A percentile compares a stretch with the other conserved stretches of the same genome.
phyloP scores from a whole-genome alignment of 164 flowering plant species.

The Umbellularia californica region DNA sequence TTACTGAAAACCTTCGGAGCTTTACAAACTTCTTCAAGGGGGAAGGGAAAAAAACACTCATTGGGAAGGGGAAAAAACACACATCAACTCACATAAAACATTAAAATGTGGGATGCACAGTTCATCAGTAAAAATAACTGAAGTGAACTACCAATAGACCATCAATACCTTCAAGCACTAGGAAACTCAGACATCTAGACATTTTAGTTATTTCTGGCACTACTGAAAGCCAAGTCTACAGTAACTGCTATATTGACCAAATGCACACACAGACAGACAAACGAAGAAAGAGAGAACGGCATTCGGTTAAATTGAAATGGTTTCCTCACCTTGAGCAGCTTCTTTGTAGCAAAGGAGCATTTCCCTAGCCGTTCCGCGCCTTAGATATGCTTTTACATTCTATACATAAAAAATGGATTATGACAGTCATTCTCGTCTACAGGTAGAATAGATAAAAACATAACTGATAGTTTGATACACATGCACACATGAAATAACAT shows the following conservation, averaged over 20 bases:
- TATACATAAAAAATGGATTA: slow-evolving; percentile 24
- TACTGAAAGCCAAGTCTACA: not conserved
- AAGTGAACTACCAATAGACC: no score
- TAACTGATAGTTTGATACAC: not conserved
- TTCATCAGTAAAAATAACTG: no score
- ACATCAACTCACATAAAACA: no score
- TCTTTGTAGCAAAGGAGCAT: slow-evolving; percentile 67
- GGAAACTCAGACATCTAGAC: not conserved
- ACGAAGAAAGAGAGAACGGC: not conserved
- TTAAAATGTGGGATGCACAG: no score
- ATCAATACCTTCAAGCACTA: not conserved
- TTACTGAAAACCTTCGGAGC: no score
- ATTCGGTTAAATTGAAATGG: not conserved
- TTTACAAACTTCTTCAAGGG: no score
- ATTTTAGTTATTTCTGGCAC: not conserved
- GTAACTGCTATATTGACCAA: not conserved
- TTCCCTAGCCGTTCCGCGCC: slow-evolving; percentile 93
- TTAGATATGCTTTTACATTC: slow-evolving; percentile 95
- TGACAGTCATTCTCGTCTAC: not conserved
- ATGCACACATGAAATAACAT: not conserved
- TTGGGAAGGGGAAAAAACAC: no score
- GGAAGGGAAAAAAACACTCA: no score
- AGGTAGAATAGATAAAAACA: no score
- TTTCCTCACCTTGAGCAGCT: slow-evolving; percentile 70
- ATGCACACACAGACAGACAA: not conserved